Base-by-base conservation (phyloP, 148 eudicot species). In the Rhododendron griersonianum region DNA sequence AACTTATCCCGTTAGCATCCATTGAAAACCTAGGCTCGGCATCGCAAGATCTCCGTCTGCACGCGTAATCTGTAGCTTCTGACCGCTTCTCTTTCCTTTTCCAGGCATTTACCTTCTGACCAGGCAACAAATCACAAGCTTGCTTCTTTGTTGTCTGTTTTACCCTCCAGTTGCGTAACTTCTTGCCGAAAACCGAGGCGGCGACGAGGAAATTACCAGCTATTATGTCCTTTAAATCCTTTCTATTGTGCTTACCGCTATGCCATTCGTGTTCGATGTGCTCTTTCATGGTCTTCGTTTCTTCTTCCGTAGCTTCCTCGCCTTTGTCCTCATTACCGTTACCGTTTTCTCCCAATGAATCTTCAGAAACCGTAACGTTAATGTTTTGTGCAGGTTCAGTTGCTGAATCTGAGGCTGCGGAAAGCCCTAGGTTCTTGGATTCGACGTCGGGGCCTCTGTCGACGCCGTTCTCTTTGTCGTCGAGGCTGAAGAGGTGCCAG, bases 251-350 rank as follows among this genome's bases (percentile, higher is more conserved):
- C 86, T 83, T 87, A 80, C 81, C 89, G 30, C 65, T 88, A 85
- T 84, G 80, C 11, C 90, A 81, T 87, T 97, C 98, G 76, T 95
- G 93, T 86, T 97, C 96, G 82, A 97, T 95, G 47, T 90, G 91
- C 89, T 97, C 99, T 82, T 95, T 94, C 93, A 97, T 94, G 7
- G 98, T 91, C 89, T 89, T 97, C 57, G 83, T 69, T 19, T 93
- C 93, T 65, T 88, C 92, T 75, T 88, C 92, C 39, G 88, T 94
- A 81, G 81, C 88, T 18, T 90, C 93, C 51, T 82, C 90, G 33
- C 78, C 88, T 75, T 77, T 85, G 44, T 48, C 50, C 35, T 78
- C 85, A 45, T 55, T 25, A n/a, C 11, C 85, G 61, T 67, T 82
- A 6, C 55, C 85, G 87, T 89, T 73, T 81, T 16, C 65, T 25